phyloP scores from a whole-genome alignment of 768 basidiomycete species.

The Hygrocybe punicea region DNA sequence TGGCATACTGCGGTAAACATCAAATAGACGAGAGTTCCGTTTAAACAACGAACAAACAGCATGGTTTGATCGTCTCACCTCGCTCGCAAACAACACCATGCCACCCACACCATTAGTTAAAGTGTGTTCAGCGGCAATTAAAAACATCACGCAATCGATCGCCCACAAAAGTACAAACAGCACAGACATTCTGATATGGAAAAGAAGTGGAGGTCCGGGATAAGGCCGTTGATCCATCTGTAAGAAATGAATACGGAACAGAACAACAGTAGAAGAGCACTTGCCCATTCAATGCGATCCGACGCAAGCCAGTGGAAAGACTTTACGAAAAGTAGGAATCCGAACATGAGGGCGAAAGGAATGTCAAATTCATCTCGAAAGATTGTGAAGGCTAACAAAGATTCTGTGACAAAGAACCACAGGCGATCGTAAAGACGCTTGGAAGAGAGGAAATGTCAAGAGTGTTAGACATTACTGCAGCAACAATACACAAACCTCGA shows the following conservation, averaged over 20 bases:
- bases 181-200: conserved; percentile 77
- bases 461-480: background rate
- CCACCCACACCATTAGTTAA: conserved; percentile 77
- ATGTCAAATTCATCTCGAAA: conserved; percentile 94
- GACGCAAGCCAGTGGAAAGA: conserved; percentile 97
- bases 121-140: conserved; percentile 77
- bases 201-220: conserved; percentile 75
- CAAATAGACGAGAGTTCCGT: background rate
- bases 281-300: conserved; percentile 94
- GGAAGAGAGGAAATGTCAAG: background rate
- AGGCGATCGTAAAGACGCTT: conserved; percentile 93
- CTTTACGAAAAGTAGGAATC: conserved; percentile 90
- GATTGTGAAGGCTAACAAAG: conserved; percentile 92
- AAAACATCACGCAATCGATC: conserved; percentile 73
- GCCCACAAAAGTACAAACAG: conserved; percentile 74
- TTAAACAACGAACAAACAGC: conserved; percentile 9
- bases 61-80: conserved; percentile 50
- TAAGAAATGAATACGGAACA: conserved; percentile 7
- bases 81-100: conserved; percentile 93
- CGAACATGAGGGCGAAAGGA: conserved; percentile 92
- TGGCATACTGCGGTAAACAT: conserved; percentile 69
- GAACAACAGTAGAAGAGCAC: conserved; percentile 1
- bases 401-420: conserved; percentile 98
- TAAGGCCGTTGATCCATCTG: conserved; percentile 98
- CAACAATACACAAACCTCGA: conserved; percentile 63